A percentile compares a stretch with the other conserved stretches of the same genome.
These are phyloP conservation scores for Lachnellula arida DNA, from an alignment of 2,329 filamentous ascomycete species.

Conservation along the genomic window DNA sequence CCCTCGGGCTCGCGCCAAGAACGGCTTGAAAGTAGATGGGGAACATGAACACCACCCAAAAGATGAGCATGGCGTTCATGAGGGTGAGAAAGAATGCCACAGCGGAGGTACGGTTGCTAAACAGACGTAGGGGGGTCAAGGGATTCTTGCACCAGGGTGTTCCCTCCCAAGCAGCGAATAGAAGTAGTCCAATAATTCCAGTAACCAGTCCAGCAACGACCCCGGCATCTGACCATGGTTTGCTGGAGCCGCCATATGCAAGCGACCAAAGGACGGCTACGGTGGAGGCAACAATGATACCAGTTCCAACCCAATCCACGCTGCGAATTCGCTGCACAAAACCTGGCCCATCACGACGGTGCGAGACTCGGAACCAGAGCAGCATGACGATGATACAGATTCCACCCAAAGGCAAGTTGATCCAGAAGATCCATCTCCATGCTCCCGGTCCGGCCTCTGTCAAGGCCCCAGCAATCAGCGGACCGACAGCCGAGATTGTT, in stretches of 20 bases:
- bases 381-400: neutral
- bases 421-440: conserved; percentile 46
- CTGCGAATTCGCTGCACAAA: conserved; percentile 31
- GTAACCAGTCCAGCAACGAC: conserved; percentile 33
- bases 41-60: conserved; percentile 9
- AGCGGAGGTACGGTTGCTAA: neutral
- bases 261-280: conserved; percentile 39
- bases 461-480: no score
- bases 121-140: neutral
- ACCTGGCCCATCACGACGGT: conserved; percentile 3
- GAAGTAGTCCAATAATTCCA: conserved; percentile 20
- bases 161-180: neutral
- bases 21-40: conserved; percentile 6
- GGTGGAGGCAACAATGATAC: conserved; percentile 37
- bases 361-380: conserved; percentile 2
- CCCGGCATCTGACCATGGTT: conserved; percentile 5
- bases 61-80: conserved; percentile 25
- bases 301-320: conserved; percentile 43
- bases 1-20: neutral
- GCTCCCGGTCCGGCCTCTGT: no score
- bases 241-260: neutral
- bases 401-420: conserved; percentile 38
- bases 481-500: no score
- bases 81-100: neutral
- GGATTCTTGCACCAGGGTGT: neutral